phyloP scores from a whole-genome alignment of 2,329 filamentous ascomycete genomes.

The Paecilomyces formosus region DNA sequence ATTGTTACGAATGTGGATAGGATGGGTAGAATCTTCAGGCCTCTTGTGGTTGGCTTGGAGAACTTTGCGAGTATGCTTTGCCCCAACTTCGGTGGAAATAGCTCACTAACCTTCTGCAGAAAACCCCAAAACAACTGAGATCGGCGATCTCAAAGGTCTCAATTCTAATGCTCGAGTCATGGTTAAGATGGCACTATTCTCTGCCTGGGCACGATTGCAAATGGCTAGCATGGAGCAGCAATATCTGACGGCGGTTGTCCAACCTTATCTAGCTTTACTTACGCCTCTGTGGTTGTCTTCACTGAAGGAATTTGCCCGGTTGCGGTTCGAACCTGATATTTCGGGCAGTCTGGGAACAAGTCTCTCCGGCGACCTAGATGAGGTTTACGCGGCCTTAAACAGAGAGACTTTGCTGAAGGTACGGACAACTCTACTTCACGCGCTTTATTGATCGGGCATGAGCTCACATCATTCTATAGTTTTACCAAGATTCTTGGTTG shows the following conservation, averaged over 20 bases:
- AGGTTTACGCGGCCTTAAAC: conserved; percentile 90
- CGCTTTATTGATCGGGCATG: neutral
- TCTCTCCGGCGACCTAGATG: conserved; percentile 78
- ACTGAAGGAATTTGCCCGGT: conserved; percentile 81
- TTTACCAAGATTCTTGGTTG: conserved; percentile 96
- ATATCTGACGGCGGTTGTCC: conserved; percentile 81
- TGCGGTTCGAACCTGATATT: conserved; percentile 95
- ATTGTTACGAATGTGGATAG: conserved; percentile 96
- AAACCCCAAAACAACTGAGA: conserved; percentile 72
- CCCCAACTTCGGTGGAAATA: neutral
- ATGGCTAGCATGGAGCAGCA: conserved; percentile 88
- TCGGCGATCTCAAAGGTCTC: conserved; percentile 85
- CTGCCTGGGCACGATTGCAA: conserved; percentile 94
- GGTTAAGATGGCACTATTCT: conserved; percentile 96
- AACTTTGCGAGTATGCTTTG: conserved; percentile 66
- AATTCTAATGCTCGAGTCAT: conserved; percentile 96
- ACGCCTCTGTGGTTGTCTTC: conserved; percentile 93
- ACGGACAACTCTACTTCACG: conserved; percentile 8
- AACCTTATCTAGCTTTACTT: conserved; percentile 79
- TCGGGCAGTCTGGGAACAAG: conserved; percentile 81
- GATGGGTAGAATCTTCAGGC: conserved; percentile 97
- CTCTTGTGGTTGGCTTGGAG: conserved; percentile 81
- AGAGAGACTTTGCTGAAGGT: conserved; percentile 79
- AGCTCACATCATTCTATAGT: conserved; percentile 37
- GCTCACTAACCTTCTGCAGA: conserved; percentile 22